These are phyloP conservation scores for Verticillium nubilum DNA, from an alignment of 2,329 filamentous ascomycete species.

Conservation along the genomic window DNA sequence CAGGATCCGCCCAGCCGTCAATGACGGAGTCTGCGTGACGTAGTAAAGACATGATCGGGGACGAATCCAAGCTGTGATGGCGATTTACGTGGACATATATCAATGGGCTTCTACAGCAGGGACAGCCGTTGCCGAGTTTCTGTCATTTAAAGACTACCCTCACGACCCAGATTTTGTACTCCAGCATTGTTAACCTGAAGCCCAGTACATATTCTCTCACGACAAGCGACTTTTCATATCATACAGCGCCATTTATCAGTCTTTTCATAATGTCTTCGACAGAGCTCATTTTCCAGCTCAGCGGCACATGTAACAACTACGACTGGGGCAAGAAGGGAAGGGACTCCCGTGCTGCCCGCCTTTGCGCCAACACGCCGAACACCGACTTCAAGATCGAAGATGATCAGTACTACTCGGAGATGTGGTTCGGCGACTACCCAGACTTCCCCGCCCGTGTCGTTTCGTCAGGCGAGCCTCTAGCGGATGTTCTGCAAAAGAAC, in stretches of 20 bases:
- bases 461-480: slow-evolving; percentile 56
- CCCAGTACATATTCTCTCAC: not conserved
- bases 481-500: slow-evolving; percentile 57
- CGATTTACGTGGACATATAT: not conserved
- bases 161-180: too few relatives aligned
- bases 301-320: slow-evolving; percentile 51
- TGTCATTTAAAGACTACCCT: too few relatives aligned
- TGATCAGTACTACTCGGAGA: slow-evolving; percentile 55
- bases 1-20: not conserved
- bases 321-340: slow-evolving; percentile 66
- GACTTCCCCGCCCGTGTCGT: slow-evolving; percentile 61
- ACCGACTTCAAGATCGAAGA: slow-evolving; percentile 60
- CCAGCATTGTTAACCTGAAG: too few relatives aligned
- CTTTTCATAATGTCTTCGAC: slow-evolving; percentile 7
- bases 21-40: not conserved
- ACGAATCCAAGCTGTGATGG: not conserved
- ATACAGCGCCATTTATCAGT: too few relatives aligned
- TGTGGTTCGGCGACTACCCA: slow-evolving; percentile 77
- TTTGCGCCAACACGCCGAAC: slow-evolving; percentile 61
- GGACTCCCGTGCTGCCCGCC: slow-evolving; percentile 58
- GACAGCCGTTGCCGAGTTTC: not conserved
- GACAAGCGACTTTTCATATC: too few relatives aligned
- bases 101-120: slow-evolving; percentile 2
- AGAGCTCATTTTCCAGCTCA: slow-evolving; percentile 37
- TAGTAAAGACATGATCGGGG: not conserved